Evolutionary conservation across 805 yeast species (phyloP).

Genomic region (Scheffersomyces stipitis): DNA sequence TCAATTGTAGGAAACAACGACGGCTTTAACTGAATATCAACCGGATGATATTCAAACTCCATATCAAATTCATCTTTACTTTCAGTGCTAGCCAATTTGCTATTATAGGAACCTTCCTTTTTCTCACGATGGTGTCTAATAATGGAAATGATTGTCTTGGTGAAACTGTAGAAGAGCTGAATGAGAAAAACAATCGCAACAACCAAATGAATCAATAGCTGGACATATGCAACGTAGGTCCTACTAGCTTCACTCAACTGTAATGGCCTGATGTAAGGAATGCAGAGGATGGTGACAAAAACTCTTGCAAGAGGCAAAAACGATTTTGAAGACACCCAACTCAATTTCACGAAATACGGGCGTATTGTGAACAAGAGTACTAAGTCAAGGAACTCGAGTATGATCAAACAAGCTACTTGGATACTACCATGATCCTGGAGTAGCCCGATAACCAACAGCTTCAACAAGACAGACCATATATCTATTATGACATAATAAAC

Average conservation of each 20-base stretch:
- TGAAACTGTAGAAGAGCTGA: constrained; percentile 29
- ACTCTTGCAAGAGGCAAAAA: constrained; percentile 39
- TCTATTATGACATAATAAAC: constrained; percentile 41
- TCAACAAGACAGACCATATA: constrained; percentile 26
- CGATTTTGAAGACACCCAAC: constrained; percentile 30
- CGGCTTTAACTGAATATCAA: constrained; percentile 6
- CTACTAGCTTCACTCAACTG: constrained; percentile 35
- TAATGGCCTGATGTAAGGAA: constrained; percentile 42
- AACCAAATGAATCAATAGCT: constrained; percentile 39
- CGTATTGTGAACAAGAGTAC: constrained; percentile 17
- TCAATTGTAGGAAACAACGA: too few relatives aligned
- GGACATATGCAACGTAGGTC: constrained; percentile 45
- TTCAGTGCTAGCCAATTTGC: constrained; percentile 2
- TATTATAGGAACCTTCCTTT: constrained; percentile 8
- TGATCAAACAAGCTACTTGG: constrained; percentile 41
- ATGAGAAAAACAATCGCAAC: constrained; percentile 29
- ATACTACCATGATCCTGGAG: constrained; percentile 44
- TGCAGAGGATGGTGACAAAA: constrained; percentile 39
- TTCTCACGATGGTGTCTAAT: constrained; percentile 7
- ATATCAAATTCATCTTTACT: constrained; percentile 5
- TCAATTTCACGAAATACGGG: constrained; percentile 29
- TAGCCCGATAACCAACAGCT: constrained; percentile 44
- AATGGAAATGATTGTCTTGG: constrained; percentile 23
- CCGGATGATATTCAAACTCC: constrained; percentile 28
- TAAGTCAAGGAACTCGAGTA: constrained; percentile 32